phyloP scores from a whole-genome alignment of 2,329 filamentous ascomycete species.

The Penicillium sp. region DNA sequence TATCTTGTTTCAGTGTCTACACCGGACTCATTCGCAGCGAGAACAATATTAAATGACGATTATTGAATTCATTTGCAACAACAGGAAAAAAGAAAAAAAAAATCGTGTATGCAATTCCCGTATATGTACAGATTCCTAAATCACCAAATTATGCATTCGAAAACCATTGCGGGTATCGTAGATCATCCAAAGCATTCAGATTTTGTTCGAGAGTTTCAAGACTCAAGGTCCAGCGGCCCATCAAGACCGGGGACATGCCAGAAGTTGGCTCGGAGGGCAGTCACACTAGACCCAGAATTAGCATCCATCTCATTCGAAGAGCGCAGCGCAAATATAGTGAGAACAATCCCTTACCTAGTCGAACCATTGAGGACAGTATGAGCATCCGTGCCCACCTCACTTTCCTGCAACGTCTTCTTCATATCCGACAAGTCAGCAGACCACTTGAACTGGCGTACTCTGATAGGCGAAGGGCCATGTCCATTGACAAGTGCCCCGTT shows the following conservation, averaged over 20 bases:
- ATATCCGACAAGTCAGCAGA: slow-evolving; percentile 79
- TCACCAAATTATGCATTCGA: slow-evolving; percentile 7
- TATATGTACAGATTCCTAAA: slow-evolving; percentile 4
- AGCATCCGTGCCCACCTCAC: slow-evolving; percentile 77
- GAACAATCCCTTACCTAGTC: slow-evolving; percentile 62
- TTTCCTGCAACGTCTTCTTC: slow-evolving; percentile 74
- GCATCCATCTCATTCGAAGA: neutral
- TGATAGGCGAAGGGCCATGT: slow-evolving; percentile 45
- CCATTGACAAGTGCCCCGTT: neutral
- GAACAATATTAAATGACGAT: neutral
- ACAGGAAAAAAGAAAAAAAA: neutral
- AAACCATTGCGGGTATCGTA: slow-evolving; percentile 30
- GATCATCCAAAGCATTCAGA: slow-evolving; percentile 48
- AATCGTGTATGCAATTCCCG: slow-evolving; percentile 1
- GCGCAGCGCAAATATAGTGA: neutral
- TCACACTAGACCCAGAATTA: slow-evolving; percentile 61
- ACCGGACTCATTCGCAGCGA: neutral
- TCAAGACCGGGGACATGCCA: slow-evolving; percentile 68
- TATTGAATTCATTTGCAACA: neutral
- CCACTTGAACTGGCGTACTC: slow-evolving; percentile 87
- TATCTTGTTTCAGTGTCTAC: neutral
- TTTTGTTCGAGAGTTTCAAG: slow-evolving; percentile 38
- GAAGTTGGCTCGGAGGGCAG: slow-evolving; percentile 85
- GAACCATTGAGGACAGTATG: slow-evolving; percentile 82
- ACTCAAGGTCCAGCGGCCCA: slow-evolving; percentile 63